Base-by-base conservation (phyloP, 2,329 filamentous ascomycete genomes). In the Hypoxylon sp. region DNA sequence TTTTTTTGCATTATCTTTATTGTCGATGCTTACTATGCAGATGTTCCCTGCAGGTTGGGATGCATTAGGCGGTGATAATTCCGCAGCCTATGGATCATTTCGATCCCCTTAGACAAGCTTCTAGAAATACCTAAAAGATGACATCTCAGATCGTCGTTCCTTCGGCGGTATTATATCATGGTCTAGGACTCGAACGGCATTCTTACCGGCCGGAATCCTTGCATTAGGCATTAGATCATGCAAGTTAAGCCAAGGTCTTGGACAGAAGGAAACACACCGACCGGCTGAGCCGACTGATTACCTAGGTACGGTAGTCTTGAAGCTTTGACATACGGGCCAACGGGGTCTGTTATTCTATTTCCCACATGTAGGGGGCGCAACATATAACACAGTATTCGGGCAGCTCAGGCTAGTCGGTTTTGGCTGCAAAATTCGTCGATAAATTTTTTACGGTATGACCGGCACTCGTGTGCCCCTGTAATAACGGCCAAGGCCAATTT, bases 21-120 rank as follows among this genome's bases (percentile, higher is more conserved):
- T 23, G 36, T 46, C 32, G 23, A 19, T 65, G 62, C 62, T 68
- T 68, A 68, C 66, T 68, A 56, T 60, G 55, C 50, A 4, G n/a
- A 36, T 17, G 25, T 34, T 36, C 34, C 3, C 43, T 46, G 52
- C 28, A 13, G 53, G 50, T 32, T 3, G 21, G 25, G 17, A 51
- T 28, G 28, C 46, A 23, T 46, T 30, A 36, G 50, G 23, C 45
- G 38, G 43, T 5, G 13, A 10, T 14, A 13, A 46, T 10, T 57
- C n/a, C 32, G 43, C n/a, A 32, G 45, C 41, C 43, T 55, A n/a
- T n/a, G n/a, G n/a, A 53, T 60, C 43, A 32, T 46, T 19, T 32
- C 36, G 19, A 48, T 13, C 49, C 43, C 17, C 45, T n/a, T 19
- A 41, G 49, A 43, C 55, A 60, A 38, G 53, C 52, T 55, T 41